Evolutionary conservation across 176 grass and related monocot species (phyloP).

Genomic region (Triticum monococcum): DNA sequence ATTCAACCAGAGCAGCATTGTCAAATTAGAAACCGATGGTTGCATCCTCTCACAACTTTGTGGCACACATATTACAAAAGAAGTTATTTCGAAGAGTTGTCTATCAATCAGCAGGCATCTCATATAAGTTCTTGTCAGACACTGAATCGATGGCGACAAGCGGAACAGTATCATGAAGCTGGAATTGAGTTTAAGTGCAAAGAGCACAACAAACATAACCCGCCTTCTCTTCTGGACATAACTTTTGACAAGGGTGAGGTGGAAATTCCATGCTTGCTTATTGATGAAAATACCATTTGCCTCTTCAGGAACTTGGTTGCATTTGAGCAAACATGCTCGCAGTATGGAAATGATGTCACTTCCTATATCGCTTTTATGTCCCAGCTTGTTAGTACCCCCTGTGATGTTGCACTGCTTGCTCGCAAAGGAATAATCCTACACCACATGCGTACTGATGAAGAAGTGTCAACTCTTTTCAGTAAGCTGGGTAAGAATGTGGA

Average conservation of each 20-base stretch:
- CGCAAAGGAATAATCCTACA: neutral
- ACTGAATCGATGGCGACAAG: constrained; percentile 1
- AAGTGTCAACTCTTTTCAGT: constrained; percentile 20
- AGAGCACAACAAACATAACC: neutral
- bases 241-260: constrained; percentile 16
- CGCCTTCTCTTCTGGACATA: constrained; percentile 30
- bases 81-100: neutral
- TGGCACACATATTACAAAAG: neutral
- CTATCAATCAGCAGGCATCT: neutral
- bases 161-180: constrained; percentile 22
- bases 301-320: constrained; percentile 30
- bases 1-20: neutral
- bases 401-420: constrained; percentile 28
- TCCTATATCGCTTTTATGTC: constrained; percentile 30
- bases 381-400: constrained; percentile 6
- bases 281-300: constrained; percentile 14
- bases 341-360: constrained; percentile 30
- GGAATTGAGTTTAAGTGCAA: constrained; percentile 30
- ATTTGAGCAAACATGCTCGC: constrained; percentile 21
- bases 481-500: constrained; percentile 10
- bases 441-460: neutral
- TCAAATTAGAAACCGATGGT: neutral
- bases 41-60: neutral
- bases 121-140: neutral
- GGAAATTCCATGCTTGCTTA: constrained; percentile 19